Percentiles rank a stretch among this genome's conserved stretches.
Evolutionary conservation across 2,329 filamentous ascomycete genomes (phyloP).

Genomic region (Magnaporthiopsis rhizophila): DNA sequence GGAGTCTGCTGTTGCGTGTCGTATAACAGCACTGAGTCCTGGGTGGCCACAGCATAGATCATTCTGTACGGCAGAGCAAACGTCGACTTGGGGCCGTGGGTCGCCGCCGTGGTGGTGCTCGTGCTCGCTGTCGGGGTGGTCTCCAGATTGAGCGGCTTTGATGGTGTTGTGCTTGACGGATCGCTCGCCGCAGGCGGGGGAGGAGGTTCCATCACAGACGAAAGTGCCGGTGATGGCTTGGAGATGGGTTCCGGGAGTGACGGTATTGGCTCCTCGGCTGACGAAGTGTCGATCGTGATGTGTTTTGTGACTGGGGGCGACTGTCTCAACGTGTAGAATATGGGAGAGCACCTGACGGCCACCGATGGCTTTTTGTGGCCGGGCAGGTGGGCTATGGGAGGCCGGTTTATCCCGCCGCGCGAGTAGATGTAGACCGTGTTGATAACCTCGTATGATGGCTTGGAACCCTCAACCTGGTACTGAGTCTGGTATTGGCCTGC

Average conservation of each 20-base stretch:
- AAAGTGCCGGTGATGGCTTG: constrained; percentile 46
- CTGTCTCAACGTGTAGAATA: constrained; percentile 76
- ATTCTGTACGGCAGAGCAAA: constrained; percentile 89
- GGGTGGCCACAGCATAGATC: constrained; percentile 93
- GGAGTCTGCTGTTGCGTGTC: constrained; percentile 96
- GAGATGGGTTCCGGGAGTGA: constrained; percentile 76
- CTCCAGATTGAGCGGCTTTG: constrained; percentile 18
- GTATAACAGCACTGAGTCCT: constrained; percentile 90
- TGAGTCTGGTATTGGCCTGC: constrained; percentile 91
- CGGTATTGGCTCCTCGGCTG: constrained; percentile 73
- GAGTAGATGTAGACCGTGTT: constrained; percentile 99
- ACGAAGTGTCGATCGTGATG: constrained; percentile 92
- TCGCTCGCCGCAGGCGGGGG: constrained; percentile 38
- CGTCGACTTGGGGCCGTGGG: constrained; percentile 56
- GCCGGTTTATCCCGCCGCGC: constrained; percentile 90
- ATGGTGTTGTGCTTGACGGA: background rate
- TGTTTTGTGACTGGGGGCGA: constrained; percentile 64
- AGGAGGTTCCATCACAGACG: constrained; percentile 72
- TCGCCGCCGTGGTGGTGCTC: constrained; percentile 41
- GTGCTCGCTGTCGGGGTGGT: constrained; percentile 35
- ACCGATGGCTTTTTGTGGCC: constrained; percentile 98
- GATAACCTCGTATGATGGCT: constrained; percentile 74
- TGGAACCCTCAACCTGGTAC: constrained; percentile 54
- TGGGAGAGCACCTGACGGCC: constrained; percentile 86
- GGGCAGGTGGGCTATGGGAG: constrained; percentile 87